Conservation (phyloP, 1,284 basidiomycete genomes). For the Sutorius eximius region DNA sequence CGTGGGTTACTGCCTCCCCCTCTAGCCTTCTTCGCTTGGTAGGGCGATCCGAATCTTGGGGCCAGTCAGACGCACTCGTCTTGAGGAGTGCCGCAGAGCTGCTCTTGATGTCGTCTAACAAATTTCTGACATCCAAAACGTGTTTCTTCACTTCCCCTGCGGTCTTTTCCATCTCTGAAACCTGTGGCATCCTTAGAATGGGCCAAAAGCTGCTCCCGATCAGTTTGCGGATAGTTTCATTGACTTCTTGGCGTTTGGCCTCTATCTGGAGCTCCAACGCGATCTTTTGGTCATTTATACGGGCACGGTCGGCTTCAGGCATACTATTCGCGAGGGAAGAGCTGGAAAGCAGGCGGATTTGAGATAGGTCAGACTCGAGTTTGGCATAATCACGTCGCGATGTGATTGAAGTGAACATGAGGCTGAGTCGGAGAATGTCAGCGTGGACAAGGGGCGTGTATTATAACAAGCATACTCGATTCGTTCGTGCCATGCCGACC, state of each 20-base stretch:
- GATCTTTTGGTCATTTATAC: slow-evolving; percentile 18
- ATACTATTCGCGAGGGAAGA: slow-evolving; percentile 21
- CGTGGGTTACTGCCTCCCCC: slow-evolving; percentile 2
- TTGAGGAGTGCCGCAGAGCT: slow-evolving; percentile 27
- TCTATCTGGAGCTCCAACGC: slow-evolving; percentile 25
- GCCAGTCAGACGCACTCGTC: slow-evolving; percentile 8
- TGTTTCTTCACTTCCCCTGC: slow-evolving; percentile 30
- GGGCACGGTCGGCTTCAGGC: slow-evolving; percentile 15
- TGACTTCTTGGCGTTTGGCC: slow-evolving; percentile 33
- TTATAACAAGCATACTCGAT: slow-evolving; percentile 28
- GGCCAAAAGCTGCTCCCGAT: slow-evolving; percentile 33
- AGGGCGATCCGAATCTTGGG: slow-evolving; percentile 32
- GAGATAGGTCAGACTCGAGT: slow-evolving; percentile 32
- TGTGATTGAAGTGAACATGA: slow-evolving; percentile 34
- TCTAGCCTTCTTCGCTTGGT: slow-evolving; percentile 42
- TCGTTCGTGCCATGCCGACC: slow-evolving; percentile 33
- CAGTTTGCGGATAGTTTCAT: slow-evolving; percentile 28
- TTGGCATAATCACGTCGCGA: slow-evolving; percentile 32
- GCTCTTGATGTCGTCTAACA: slow-evolving; percentile 27
- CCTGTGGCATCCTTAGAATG: slow-evolving; percentile 24
- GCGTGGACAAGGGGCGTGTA: not conserved
- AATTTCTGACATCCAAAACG: slow-evolving; percentile 25
- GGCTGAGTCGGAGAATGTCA: slow-evolving; percentile 14
- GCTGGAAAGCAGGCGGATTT: slow-evolving; percentile 17
- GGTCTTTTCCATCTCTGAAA: slow-evolving; percentile 28